A percentile compares a stretch with the other conserved stretches of the same genome.
phyloP scores from a whole-genome alignment of 2,329 filamentous ascomycete species.

The Monosporascus sp. region DNA sequence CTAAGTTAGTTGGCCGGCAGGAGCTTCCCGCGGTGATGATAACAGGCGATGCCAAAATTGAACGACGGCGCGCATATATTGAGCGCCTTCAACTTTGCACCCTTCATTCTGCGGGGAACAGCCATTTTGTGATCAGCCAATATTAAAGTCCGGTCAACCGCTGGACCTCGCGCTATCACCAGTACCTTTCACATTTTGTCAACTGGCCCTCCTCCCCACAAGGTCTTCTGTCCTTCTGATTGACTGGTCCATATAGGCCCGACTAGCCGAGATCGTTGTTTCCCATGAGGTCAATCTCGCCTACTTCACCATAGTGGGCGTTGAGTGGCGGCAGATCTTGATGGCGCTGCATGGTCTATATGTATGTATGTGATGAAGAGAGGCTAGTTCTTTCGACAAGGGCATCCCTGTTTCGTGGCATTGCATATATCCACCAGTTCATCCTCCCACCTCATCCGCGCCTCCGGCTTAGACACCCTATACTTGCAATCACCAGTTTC shows the following conservation, averaged over 20 bases:
- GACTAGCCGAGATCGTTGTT: constrained; percentile 12
- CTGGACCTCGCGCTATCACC: constrained; percentile 18
- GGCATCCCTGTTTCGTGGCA: constrained; percentile 14
- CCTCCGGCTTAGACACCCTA: not conserved
- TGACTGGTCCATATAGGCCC: constrained; percentile 15
- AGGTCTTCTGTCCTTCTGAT: constrained; percentile 21
- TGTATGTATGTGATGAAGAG: constrained; percentile 24
- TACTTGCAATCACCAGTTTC: not conserved
- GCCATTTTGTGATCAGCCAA: constrained; percentile 43
- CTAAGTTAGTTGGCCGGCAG: constrained; percentile 15
- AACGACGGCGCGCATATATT: constrained; percentile 17
- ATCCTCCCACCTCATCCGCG: constrained; percentile 8
- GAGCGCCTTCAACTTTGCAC: constrained; percentile 26
- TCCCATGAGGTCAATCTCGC: constrained; percentile 21
- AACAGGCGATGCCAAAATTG: constrained; percentile 15
- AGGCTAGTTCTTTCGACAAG: constrained; percentile 12
- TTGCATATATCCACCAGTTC: constrained; percentile 20
- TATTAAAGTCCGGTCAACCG: constrained; percentile 44
- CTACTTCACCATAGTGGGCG: constrained; percentile 12
- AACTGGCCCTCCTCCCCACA: constrained; percentile 19
- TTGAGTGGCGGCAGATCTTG: not conserved
- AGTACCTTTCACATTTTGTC: constrained; percentile 6
- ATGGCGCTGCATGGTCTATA: constrained; percentile 16
- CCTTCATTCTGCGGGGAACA: constrained; percentile 35
- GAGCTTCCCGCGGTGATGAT: constrained; percentile 20